These are phyloP conservation scores for Agrostemma githago DNA, from an alignment of 148 eudicot genomes.

Conservation along the genomic window DNA sequence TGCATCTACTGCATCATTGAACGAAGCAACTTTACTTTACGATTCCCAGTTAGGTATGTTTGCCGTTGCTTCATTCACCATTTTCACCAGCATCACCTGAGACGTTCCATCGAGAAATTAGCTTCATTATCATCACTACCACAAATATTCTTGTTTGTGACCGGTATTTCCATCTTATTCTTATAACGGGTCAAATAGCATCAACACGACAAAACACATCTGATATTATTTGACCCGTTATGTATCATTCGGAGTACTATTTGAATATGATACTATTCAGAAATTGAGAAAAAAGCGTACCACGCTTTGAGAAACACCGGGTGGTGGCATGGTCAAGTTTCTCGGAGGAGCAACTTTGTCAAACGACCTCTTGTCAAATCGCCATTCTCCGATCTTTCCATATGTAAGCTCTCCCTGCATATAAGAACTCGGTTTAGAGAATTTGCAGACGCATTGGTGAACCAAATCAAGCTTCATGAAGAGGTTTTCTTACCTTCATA, in stretches of 20 bases:
- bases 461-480: slow-evolving; percentile 3
- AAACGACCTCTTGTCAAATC: slow-evolving; percentile 95
- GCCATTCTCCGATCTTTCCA: slow-evolving; percentile 97
- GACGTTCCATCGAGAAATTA: not conserved
- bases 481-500: slow-evolving; percentile 54
- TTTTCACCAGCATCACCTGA: slow-evolving; percentile 85
- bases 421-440: slow-evolving; percentile 4
- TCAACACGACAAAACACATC: no score
- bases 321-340: slow-evolving; percentile 89
- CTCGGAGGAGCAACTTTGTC: slow-evolving; percentile 61
- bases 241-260: no score
- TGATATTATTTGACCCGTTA: no score
- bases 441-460: slow-evolving; percentile 3
- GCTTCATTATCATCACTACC: not conserved
- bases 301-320: slow-evolving; percentile 98
- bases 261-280: no score
- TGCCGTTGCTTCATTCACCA: slow-evolving; percentile 91
- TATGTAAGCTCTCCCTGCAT: slow-evolving; percentile 80
- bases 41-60: slow-evolving; percentile 86
- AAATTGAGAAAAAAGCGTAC: slow-evolving; percentile 41
- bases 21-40: not conserved
- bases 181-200: no score
- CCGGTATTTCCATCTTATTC: no score
- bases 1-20: not conserved
- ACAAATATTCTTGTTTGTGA: no score